Evolutionary conservation across 2,329 filamentous ascomycete genomes (phyloP).

Genomic region (Fusarium virguliforme): DNA sequence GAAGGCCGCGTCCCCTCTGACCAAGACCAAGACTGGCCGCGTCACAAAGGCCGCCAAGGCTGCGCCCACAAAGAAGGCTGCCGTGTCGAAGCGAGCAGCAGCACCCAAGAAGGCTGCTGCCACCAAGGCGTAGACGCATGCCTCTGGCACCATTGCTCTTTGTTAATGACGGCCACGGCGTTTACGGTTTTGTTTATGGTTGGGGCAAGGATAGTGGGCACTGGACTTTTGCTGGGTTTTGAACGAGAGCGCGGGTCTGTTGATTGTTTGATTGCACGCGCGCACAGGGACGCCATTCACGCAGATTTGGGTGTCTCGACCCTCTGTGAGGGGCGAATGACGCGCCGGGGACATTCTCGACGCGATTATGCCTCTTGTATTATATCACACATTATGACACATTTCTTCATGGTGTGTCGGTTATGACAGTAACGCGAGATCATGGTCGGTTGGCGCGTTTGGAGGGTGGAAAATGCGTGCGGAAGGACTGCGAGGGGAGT

Average conservation of each 20-base stretch:
- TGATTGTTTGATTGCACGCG: constrained; percentile 47
- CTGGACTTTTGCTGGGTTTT: constrained; percentile 49
- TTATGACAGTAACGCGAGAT: constrained; percentile 38
- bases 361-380: constrained; percentile 48
- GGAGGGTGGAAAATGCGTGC: constrained; percentile 33
- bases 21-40: constrained; percentile 89
- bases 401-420: constrained; percentile 40
- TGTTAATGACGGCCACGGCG: constrained; percentile 60
- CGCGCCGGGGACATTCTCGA: constrained; percentile 39
- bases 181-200: constrained; percentile 53
- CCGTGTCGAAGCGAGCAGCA: constrained; percentile 59
- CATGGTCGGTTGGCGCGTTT: constrained; percentile 36
- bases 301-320: constrained; percentile 41
- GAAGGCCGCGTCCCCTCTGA: constrained; percentile 75
- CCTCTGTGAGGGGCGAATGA: constrained; percentile 41
- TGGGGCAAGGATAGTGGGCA: constrained; percentile 48
- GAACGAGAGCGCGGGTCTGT: constrained; percentile 48
- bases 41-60: constrained; percentile 78
- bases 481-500: constrained; percentile 32
- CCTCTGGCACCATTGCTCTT: constrained; percentile 46
- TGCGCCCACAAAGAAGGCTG: constrained; percentile 51
- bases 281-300: constrained; percentile 37
- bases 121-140: constrained; percentile 58
- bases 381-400: constrained; percentile 46
- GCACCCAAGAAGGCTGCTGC: constrained; percentile 65